phyloP scores from a whole-genome alignment of 495 filamentous ascomycete genomes.

The Rhypophila decipiens region DNA sequence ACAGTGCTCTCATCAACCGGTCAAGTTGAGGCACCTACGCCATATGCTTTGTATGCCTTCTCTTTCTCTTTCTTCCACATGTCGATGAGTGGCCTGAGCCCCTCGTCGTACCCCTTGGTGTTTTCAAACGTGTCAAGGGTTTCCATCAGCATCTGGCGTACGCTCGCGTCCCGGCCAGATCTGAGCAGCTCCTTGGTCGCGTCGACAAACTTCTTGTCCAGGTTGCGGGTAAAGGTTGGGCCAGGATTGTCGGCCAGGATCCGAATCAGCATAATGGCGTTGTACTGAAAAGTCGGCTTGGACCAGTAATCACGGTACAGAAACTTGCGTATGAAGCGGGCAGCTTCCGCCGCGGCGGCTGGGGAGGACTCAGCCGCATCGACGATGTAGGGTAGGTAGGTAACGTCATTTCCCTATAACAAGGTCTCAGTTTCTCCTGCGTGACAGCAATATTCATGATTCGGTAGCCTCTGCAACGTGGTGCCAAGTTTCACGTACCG shows the following conservation, averaged over 20 bases:
- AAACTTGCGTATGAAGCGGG: slow-evolving; percentile 72
- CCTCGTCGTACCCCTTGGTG: slow-evolving; percentile 64
- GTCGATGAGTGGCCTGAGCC: slow-evolving; percentile 55
- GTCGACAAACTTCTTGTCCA: slow-evolving; percentile 74
- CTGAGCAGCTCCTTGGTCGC: slow-evolving; percentile 71
- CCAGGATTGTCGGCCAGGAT: slow-evolving; percentile 93
- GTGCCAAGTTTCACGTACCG: slow-evolving; percentile 39
- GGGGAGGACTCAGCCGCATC: slow-evolving; percentile 91
- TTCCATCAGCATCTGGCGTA: slow-evolving; percentile 80
- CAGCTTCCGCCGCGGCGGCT: slow-evolving; percentile 70
- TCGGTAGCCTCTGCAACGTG: no score
- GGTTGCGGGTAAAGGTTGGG: slow-evolving; percentile 74
- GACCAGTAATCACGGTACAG: slow-evolving; percentile 58
- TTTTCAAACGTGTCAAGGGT: slow-evolving; percentile 70
- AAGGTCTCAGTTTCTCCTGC: slow-evolving; percentile 2
- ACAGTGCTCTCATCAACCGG: neutral
- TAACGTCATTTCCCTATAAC: slow-evolving; percentile 72
- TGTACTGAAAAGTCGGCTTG: slow-evolving; percentile 74
- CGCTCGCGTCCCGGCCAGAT: slow-evolving; percentile 62
- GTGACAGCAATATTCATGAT: no score
- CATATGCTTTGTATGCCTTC: slow-evolving; percentile 40
- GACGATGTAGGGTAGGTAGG: slow-evolving; percentile 91
- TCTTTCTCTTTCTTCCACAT: slow-evolving; percentile 92
- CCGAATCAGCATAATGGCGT: slow-evolving; percentile 90
- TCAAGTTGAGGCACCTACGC: slow-evolving; percentile 24